Evolutionary conservation across 139 green algal species (phyloP), one percentile per base, ranked within the genome.

Genomic region (Spirogloea muscicola): DNA sequence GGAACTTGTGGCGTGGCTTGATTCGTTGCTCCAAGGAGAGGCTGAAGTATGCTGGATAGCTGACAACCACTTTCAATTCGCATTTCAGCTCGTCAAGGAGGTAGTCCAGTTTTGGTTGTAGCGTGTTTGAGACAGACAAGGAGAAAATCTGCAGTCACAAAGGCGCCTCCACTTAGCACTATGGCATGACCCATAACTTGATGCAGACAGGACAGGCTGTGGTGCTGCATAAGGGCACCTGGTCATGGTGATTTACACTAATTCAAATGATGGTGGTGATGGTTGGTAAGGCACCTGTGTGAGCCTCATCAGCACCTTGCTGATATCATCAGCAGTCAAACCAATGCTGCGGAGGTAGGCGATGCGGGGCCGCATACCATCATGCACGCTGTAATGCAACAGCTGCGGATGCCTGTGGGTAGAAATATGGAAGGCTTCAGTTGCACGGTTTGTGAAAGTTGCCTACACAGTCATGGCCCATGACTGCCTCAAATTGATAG

Each of bases 31-130:
- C 37, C 38, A 92, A 69, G 5, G 79, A 88, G 2, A 93, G 78
- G 59, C 64, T 85, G 72, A 93, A 93, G 80, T 88, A 92, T 37
- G 80, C 88, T 2, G 88, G 88, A 61, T 85, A 93, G 34, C 44
- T 72, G 40, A 68, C 71, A 1, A 92, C n/a, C 5, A 85, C 83
- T 33, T 69, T 40, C n/a, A 82, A 41, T n/a, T 61, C 43, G 33
- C 87, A 86, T 5, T 81, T 80, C 33, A 92, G 72, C 43, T 91
- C 66, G 16, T 76, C 66, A 1, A 70, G 52, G 21, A 92, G 73
- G 67, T 93, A 92, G 3, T 86, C 65, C 71, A 84, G 93, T 76
- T 92, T 92, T 51, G 88, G 88, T 61, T 29, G 68, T 58, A 92
- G 64, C 40, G 82, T 86, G 67, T 79, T 61, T 5, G 71, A 74